Conservation (phyloP, 495 filamentous ascomycete species). For the Bombardia bombarda region DNA sequence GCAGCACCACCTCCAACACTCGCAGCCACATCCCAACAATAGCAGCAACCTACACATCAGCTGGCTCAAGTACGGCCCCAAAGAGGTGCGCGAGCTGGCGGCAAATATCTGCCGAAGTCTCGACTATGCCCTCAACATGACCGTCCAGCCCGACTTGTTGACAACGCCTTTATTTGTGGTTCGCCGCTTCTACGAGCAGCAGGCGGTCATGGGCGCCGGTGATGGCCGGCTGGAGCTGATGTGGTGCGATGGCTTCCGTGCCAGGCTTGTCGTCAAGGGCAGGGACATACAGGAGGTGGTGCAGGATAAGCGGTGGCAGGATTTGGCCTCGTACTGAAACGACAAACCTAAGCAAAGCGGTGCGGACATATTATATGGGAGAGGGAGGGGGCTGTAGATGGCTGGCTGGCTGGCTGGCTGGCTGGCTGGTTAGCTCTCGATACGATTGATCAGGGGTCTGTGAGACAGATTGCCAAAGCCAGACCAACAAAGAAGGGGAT, state of each 20-base stretch:
- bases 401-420: no score
- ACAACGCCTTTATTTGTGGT: slow-evolving; percentile 26
- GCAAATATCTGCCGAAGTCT: slow-evolving; percentile 30
- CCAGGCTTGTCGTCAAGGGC: slow-evolving; percentile 12
- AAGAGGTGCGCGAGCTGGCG: slow-evolving; percentile 23
- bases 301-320: slow-evolving; percentile 12
- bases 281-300: slow-evolving; percentile 16
- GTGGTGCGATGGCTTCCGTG: slow-evolving; percentile 34
- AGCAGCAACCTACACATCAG: slow-evolving; percentile 13
- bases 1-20: no score
- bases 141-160: slow-evolving; percentile 33
- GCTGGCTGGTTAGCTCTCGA: no score
- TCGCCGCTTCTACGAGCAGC: slow-evolving; percentile 21
- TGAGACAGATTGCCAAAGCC: no score
- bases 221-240: slow-evolving; percentile 29
- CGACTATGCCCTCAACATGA: slow-evolving; percentile 26
- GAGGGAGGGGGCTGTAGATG: no score
- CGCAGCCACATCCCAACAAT: neutral
- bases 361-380: no score
- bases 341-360: no score
- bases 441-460: no score
- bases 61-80: slow-evolving; percentile 10
- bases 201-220: neutral
- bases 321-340: slow-evolving; percentile 8
- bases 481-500: no score